A percentile compares a stretch with the other conserved stretches of the same genome.
Conservation (phyloP, 1,139 yeast species). For the Yamadazyma dushanensis region DNA sequence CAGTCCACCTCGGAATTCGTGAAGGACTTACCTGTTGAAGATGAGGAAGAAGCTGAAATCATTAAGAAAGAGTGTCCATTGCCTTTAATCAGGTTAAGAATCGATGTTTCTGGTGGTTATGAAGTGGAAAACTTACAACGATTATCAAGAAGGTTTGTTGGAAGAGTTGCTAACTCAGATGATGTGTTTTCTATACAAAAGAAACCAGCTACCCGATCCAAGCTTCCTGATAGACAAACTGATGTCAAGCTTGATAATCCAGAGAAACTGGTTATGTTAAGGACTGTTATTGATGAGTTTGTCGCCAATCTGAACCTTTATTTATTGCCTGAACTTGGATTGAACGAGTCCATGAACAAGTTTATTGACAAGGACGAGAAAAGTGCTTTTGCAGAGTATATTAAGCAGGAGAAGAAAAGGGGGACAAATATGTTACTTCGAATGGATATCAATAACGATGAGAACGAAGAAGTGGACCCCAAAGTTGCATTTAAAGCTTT, state of each 20-base stretch:
- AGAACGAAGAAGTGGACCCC: slow-evolving; percentile 31
- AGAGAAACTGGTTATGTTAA: slow-evolving; percentile 39
- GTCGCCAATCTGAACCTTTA: slow-evolving; percentile 63
- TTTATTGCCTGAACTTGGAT: slow-evolving; percentile 73
- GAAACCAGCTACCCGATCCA: slow-evolving; percentile 29
- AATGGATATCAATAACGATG: slow-evolving; percentile 37
- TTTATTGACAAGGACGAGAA: slow-evolving; percentile 85
- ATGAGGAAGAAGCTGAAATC: slow-evolving; percentile 7
- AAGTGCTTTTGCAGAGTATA: slow-evolving; percentile 63
- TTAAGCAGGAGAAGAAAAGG: slow-evolving; percentile 62
- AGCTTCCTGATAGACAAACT: slow-evolving; percentile 10
- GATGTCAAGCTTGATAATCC: slow-evolving; percentile 4
- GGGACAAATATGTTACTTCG: slow-evolving; percentile 60
- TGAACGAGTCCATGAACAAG: slow-evolving; percentile 69
- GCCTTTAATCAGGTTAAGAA: slow-evolving; percentile 79
- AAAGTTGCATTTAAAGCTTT: slow-evolving; percentile 29
- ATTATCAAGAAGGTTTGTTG: slow-evolving; percentile 87
- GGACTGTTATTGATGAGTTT: slow-evolving; percentile 53
- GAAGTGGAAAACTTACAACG: slow-evolving; percentile 90
- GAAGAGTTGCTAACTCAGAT: slow-evolving; percentile 84
- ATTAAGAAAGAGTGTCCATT: slow-evolving; percentile 43
- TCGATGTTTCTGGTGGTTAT: slow-evolving; percentile 87
- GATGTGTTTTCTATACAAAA: slow-evolving; percentile 78
- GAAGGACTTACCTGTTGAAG: slow-evolving; percentile 26
- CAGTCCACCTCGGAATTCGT: slow-evolving; percentile 54